Evolutionary conservation across 305 asterid species (phyloP), one percentile per base, ranked within the genome.

Genomic region (Rubia tinctorum): DNA sequence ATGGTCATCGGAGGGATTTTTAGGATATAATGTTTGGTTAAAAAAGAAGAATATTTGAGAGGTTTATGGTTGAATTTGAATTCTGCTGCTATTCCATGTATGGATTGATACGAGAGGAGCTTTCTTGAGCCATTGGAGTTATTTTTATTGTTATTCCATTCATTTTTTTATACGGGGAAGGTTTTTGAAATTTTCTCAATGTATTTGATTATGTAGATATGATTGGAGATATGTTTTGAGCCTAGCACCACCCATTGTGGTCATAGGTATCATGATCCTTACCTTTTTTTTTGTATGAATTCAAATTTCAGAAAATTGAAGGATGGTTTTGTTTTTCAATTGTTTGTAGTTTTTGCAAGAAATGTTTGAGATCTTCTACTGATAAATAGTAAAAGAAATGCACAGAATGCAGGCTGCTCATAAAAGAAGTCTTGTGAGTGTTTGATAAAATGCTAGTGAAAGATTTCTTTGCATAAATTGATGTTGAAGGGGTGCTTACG

Each of bases 211-310:
- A 80, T 30, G 74, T 92, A 94, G 99, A 88, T 95, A 66, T 95
- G 97, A 76, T 84, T 92, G 86, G 98, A 92, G 80, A 86, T 95
- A 43, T 89, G 98, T 79, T 90, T 84, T 47, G 96, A 95, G 80
- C 98, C 99, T 5, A 89, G 94, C 76, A 95, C 97, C 80, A 95
- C 99, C n/a, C 84, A 94, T 81, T 95, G 99, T 83, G 99, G 99
- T 47, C 99, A 92, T 88, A 90, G 99, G 99, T 92, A 37, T 23
- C 15, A 23, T 11, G 7, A 1, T 27, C 40, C 34, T 8, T 12
- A 59, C 13, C 6, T 0, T 7, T 30, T 27, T 27, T 1, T 34
- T 63, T 63, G 8, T 14, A 10, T 22, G 27, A 7, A 14, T 25
- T 49, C 56, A 14, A 15, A 17, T 27, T 13, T 17, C 27, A 39